phyloP scores from a whole-genome alignment of 1,284 basidiomycete species.

The Exobasidium rhododendri region DNA sequence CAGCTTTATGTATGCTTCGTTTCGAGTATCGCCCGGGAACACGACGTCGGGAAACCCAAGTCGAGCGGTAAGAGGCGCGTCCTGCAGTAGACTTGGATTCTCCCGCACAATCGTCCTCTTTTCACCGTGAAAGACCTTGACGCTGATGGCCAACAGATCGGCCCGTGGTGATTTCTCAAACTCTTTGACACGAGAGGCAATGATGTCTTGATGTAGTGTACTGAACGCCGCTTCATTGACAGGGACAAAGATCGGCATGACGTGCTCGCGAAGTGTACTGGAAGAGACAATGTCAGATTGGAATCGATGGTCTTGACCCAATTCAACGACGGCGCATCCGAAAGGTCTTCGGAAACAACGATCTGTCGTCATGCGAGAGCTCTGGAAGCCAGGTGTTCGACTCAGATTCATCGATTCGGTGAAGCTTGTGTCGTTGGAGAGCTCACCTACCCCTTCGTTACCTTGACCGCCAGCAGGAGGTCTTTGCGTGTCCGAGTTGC shows the following conservation, averaged over 20 bases:
- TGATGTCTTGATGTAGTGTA: slow-evolving; percentile 91
- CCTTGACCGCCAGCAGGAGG: neutral
- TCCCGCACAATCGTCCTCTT: slow-evolving; percentile 71
- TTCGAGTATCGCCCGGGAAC: slow-evolving; percentile 84
- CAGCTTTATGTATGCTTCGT: slow-evolving; percentile 81
- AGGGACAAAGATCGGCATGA: slow-evolving; percentile 85
- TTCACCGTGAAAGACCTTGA: slow-evolving; percentile 83
- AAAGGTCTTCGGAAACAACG: slow-evolving; percentile 74
- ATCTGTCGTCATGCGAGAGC: slow-evolving; percentile 34
- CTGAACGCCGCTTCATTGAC: slow-evolving; percentile 79
- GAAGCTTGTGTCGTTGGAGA: slow-evolving; percentile 46
- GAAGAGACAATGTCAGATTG: slow-evolving; percentile 60
- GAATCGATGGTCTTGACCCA: slow-evolving; percentile 65
- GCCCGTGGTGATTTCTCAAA: slow-evolving; percentile 83
- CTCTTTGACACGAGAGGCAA: slow-evolving; percentile 72
- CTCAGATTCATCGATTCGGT: neutral
- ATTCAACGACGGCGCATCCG: slow-evolving; percentile 85
- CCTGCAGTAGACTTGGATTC: slow-evolving; percentile 80
- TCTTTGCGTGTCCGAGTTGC: slow-evolving; percentile 41
- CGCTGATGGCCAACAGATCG: slow-evolving; percentile 79
- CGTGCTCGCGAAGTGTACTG: slow-evolving; percentile 63
- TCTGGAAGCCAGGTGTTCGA: slow-evolving; percentile 20
- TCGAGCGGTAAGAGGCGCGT: slow-evolving; percentile 74
- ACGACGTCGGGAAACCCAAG: slow-evolving; percentile 97
- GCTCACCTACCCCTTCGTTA: neutral